These are phyloP conservation scores for Eimeria sp. DNA, from an alignment of 169 alveolate species.

Conservation along the genomic window DNA sequence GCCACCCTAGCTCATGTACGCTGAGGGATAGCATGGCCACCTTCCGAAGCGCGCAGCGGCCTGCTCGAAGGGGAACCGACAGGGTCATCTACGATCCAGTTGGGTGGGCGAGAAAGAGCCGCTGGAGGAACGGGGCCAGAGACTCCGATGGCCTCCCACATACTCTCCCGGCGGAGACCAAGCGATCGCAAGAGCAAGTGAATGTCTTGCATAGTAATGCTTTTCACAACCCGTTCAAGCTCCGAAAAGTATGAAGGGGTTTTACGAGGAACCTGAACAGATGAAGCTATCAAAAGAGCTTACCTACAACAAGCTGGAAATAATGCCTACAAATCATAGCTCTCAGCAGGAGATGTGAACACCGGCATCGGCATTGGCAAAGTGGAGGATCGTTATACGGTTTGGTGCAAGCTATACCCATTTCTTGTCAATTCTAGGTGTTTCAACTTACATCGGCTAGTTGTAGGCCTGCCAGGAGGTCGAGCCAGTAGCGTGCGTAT, in stretches of 20 bases:
- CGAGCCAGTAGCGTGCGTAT: conserved; percentile 81
- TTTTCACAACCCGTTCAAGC: conserved; percentile 58
- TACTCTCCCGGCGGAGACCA: conserved; percentile 61
- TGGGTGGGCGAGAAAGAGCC: conserved; percentile 47
- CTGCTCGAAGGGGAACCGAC: conserved; percentile 32
- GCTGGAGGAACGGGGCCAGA: conserved; percentile 80
- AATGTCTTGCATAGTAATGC: conserved; percentile 76
- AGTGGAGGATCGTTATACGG: background rate
- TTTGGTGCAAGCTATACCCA: background rate
- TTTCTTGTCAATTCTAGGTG: background rate
- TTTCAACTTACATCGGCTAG: conserved; percentile 57
- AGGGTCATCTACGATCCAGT: background rate
- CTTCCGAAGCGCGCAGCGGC: conserved; percentile 14
- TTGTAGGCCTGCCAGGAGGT: conserved; percentile 79
- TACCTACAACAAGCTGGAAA: background rate
- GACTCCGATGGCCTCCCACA: conserved; percentile 78
- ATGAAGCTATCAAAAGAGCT: background rate
- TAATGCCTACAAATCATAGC: background rate
- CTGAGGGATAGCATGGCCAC: background rate
- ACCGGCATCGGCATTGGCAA: background rate
- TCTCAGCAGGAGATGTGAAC: background rate
- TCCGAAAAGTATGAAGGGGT: conserved; percentile 55
- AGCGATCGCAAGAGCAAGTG: conserved; percentile 68
- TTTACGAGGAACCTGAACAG: conserved; percentile 78
- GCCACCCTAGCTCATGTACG: background rate